Evolutionary conservation across 805 yeast species (phyloP), one percentile per base, ranked within the genome.

Genomic region (Lachancea meyersii): DNA sequence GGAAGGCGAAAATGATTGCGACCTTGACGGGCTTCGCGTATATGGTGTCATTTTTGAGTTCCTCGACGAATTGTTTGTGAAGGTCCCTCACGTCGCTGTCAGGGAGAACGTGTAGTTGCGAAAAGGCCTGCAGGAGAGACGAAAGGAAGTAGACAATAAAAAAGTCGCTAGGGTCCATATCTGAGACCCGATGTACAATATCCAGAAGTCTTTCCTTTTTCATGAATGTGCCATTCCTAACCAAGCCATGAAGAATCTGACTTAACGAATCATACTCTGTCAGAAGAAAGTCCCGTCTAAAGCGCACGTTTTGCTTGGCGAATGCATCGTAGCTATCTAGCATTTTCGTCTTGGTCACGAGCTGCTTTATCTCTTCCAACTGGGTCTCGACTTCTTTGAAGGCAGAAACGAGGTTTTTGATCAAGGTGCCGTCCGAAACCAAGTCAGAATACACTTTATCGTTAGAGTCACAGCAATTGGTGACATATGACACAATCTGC

Each of bases 251-350:
- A 5, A 82, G 65, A 1, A 86, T 68, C 57, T 80, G 84, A 34
- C 89, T 81, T 42, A 89, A 62, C 1, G 72, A 56, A 53, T 86
- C 95, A 58, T 88, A 93, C 52, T 81, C 80, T 38, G 68, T 69
- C 40, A 77, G 72, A 22, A 86, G 67, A 48, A 77, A 78, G 43
- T 75, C 77, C 48, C 87, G 76, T 54, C 83, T 75, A 52, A 75
- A 80, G 28, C 69, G 70, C 27, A 82, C 60, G 17, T 69, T 65
- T 38, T 77, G 71, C 37, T 69, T 67, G 44, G 77, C 73, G 5
- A 65, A 61, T 17, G 69, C 52, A 48, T 70, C 61, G 50, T 72
- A 64, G 43, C 71, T 60, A 48, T 84, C 80, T 48, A 78, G 65
- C 39, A 83, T 65, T 62, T 75, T 71, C 46, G 75, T 64, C 59